Evolutionary conservation across 805 yeast genomes (phyloP), one percentile per base, ranked within the genome.

Genomic region (Schwanniomyces polymorphus): DNA sequence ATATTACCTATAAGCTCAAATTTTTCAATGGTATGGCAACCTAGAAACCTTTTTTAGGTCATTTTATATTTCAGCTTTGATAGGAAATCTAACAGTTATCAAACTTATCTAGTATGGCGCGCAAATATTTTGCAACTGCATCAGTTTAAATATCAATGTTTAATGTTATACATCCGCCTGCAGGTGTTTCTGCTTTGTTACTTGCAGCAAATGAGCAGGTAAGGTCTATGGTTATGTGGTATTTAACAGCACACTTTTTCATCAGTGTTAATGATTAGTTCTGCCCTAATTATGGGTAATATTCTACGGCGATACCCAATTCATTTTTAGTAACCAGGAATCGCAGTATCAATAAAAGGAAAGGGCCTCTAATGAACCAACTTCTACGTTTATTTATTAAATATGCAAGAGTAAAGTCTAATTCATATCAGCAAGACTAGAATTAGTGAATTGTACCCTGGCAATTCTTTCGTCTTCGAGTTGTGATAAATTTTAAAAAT

Each of bases 81-180:
- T 82, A 31, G 88, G 88, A 0, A 65, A 61, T 84, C 16, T 70
- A 69, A 45, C 84, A 83, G 54, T 63, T 84, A 42, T 84, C 83
- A 56, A 4, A 3, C 5, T 21, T 21, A 21, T 21, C 23, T 4
- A 21, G 23, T 21, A 21, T 21, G 23, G 23, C 5, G 23, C 23
- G 23, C 23, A 5, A 3, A 21, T 4, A 21, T 21, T 21, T 21
- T 7, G 84, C 76, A 0, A 48, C 80, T 5, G 55, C 85, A 1
- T 76, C 84, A 7, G 81, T 79, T 9, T 60, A 66, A 2, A 82
- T 82, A 86, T 63, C 77, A 11, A 50, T 81, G 0, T 60, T 74
- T 5, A 81, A 81, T 50, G 76, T 83, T 48, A 78, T 82, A 1
- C 89, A 85, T 58, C 90, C 90, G 0, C 90, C 90, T 0, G 83